A percentile compares a stretch with the other conserved stretches of the same genome.
These are phyloP conservation scores for Arthrobotrys pseudoclavata DNA, from an alignment of 2,329 filamentous ascomycete genomes.

Conservation along the genomic window DNA sequence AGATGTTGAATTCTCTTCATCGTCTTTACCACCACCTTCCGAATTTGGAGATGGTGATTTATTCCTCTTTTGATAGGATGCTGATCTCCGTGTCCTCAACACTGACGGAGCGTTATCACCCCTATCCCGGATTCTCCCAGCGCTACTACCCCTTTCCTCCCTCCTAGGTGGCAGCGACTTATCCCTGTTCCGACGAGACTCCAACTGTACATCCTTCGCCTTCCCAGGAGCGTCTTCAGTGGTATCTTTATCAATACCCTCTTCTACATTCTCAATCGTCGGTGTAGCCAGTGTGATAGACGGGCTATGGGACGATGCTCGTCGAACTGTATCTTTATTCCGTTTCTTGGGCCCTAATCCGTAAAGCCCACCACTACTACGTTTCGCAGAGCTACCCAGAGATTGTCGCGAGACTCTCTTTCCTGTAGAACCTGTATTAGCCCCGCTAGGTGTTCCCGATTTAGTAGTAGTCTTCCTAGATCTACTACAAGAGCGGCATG, in stretches of 20 bases:
- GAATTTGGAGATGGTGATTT: background rate
- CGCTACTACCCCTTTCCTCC: background rate
- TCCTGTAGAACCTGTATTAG: no score
- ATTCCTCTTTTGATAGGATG: background rate
- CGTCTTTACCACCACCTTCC: background rate
- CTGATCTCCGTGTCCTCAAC: background rate
- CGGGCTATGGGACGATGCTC: background rate
- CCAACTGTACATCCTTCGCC: background rate
- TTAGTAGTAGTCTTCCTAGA: background rate
- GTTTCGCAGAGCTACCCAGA: background rate
- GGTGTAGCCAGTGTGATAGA: slow-evolving; percentile 11
- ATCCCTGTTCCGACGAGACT: background rate
- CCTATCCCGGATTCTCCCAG: background rate
- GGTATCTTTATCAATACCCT: background rate
- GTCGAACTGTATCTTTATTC: background rate
- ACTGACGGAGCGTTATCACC: background rate
- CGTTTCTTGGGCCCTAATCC: background rate
- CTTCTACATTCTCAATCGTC: background rate
- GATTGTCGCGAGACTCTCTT: background rate
- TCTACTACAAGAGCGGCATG: slow-evolving; percentile 7
- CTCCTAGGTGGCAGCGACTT: background rate
- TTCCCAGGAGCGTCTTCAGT: background rate
- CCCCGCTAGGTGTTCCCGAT: background rate
- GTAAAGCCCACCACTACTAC: background rate
- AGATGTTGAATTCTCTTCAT: background rate